A percentile compares a stretch with the other conserved stretches of the same genome.
Conservation (phyloP, 306 rosid species). For the Spatholobus suberectus region DNA sequence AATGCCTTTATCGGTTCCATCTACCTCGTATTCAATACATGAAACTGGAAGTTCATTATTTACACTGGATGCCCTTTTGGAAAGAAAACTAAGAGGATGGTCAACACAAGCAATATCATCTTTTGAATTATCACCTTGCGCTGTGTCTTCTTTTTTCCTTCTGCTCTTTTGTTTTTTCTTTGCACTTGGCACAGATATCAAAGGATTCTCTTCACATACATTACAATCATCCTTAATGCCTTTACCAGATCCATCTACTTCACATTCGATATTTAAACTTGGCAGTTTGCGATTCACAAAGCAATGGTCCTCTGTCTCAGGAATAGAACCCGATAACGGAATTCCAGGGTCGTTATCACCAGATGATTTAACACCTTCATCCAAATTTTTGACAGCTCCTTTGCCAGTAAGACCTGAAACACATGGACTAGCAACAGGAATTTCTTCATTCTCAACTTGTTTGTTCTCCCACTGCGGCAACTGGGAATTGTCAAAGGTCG, state of each 20-base stretch:
- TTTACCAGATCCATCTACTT: conserved; percentile 33
- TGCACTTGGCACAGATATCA: conserved; percentile 19
- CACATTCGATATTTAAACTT: conserved; percentile 15
- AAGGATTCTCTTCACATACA: background rate
- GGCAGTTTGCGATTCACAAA: background rate
- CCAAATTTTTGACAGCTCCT: conserved; percentile 11
- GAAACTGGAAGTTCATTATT: conserved; percentile 36
- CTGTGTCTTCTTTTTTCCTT: conserved; percentile 28
- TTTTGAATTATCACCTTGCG: conserved; percentile 23
- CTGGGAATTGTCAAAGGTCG: background rate
- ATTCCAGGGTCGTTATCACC: background rate
- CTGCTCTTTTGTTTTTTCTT: conserved; percentile 37
- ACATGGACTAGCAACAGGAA: conserved; percentile 23
- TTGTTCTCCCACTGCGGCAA: conserved; percentile 27
- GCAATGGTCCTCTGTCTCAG: background rate
- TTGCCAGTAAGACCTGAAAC: conserved; percentile 24
- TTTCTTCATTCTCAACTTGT: conserved; percentile 14
- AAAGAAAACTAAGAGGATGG: conserved; percentile 13
- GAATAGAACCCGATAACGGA: background rate
- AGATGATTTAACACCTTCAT: conserved; percentile 19
- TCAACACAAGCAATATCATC: conserved; percentile 29
- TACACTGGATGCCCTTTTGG: conserved; percentile 13
- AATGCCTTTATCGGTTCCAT: conserved; percentile 34
- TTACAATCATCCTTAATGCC: conserved; percentile 11
- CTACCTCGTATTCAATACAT: conserved; percentile 1